Evolutionary conservation across 2,329 filamentous ascomycete genomes (phyloP).

Genomic region (Ophiostoma sp.): DNA sequence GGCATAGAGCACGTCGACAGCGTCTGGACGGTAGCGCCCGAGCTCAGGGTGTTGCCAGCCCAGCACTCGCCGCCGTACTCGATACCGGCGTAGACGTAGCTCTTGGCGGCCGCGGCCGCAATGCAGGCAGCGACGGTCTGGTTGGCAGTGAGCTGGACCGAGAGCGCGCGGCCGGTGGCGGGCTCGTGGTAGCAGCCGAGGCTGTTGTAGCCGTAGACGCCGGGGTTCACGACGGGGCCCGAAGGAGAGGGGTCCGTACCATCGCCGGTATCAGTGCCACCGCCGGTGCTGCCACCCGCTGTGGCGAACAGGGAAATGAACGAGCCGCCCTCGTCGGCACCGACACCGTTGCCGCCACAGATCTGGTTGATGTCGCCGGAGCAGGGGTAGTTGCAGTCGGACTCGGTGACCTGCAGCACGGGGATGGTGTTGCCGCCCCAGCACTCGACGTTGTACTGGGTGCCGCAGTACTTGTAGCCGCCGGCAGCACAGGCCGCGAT

Average conservation of each 20-base stretch:
- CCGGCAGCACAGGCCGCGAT: constrained; percentile 40
- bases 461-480: constrained; percentile 43
- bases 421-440: constrained; percentile 51
- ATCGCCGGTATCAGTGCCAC: constrained; percentile 27
- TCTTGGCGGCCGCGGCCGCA: constrained; percentile 26
- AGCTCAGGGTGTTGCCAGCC: constrained; percentile 19
- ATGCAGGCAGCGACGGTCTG: constrained; percentile 31
- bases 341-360: constrained; percentile 49
- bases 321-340: constrained; percentile 33
- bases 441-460: constrained; percentile 48
- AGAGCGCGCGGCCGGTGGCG: constrained; percentile 27
- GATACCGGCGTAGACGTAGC: constrained; percentile 31
- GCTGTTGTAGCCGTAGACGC: constrained; percentile 32
- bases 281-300: constrained; percentile 29
- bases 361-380: constrained; percentile 45
- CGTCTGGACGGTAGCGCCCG: constrained; percentile 24
- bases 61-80: constrained; percentile 34
- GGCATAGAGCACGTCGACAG: constrained; percentile 32
- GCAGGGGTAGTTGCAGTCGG: constrained; percentile 50
- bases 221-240: constrained; percentile 36
- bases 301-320: constrained; percentile 47
- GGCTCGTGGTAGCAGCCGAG: constrained; percentile 37
- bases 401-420: constrained; percentile 39
- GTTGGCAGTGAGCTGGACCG: constrained; percentile 23
- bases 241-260: constrained; percentile 26